phyloP scores from a whole-genome alignment of 768 basidiomycete species.

The Boletus barrowsii region DNA sequence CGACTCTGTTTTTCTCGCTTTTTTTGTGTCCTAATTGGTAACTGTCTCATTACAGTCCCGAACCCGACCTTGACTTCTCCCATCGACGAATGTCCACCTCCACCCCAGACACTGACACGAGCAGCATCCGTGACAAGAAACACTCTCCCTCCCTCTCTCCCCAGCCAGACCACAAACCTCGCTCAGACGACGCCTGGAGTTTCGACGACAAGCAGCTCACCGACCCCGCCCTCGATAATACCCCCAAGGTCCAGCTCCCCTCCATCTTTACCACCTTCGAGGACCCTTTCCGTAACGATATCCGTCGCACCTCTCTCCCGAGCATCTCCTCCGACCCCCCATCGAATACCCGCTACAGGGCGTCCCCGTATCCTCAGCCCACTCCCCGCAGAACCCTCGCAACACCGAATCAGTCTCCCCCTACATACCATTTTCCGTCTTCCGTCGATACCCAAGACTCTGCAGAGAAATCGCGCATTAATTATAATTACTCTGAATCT shows the following conservation, averaged over 20 bases:
- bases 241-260: conserved; percentile 61
- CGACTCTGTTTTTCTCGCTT: conserved; percentile 5
- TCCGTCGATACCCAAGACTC: conserved; percentile 38
- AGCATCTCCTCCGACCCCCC: conserved; percentile 50
- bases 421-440: conserved; percentile 57
- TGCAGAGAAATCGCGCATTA: conserved; percentile 41
- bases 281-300: conserved; percentile 52
- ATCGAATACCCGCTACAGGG: conserved; percentile 43
- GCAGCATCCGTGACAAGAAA: conserved; percentile 59
- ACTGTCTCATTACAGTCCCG: conserved; percentile 32
- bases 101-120: conserved; percentile 59
- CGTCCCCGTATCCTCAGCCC: conserved; percentile 56
- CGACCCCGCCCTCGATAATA: conserved; percentile 41
- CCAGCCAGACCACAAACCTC: conserved; percentile 46
- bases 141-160: conserved; percentile 51
- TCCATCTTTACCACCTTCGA: conserved; percentile 72
- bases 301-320: conserved; percentile 63
- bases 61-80: conserved; percentile 52
- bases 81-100: conserved; percentile 76
- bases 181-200: conserved; percentile 31
- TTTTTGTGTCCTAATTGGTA: conserved; percentile 11
- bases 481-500: conserved; percentile 40
- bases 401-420: conserved; percentile 39
- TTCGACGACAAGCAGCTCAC: conserved; percentile 39
- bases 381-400: conserved; percentile 46